Conservation (phyloP, 148 eudicot species). For the Cornus florida region DNA sequence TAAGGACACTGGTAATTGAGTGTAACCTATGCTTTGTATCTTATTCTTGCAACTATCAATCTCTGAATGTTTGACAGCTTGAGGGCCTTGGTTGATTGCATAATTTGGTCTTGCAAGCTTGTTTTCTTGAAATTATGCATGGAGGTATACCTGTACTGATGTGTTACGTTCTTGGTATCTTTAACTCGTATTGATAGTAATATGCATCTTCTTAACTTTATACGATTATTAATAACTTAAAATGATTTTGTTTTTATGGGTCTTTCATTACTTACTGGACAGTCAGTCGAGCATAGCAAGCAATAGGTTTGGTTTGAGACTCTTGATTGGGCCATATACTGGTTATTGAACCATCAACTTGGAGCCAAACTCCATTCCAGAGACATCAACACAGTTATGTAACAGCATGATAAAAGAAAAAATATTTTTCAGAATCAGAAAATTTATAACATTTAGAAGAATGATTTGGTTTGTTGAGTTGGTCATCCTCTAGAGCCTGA, state of each 20-base stretch:
- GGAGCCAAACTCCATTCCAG: too few species aligned
- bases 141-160: neutral
- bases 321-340: neutral
- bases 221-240: too few species aligned
- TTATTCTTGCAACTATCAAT: neutral
- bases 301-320: constrained; percentile 1
- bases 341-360: neutral
- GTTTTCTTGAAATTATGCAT: neutral
- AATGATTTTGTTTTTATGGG: neutral
- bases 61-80: too few species aligned
- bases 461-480: neutral
- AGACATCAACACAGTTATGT: too few species aligned
- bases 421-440: too few species aligned
- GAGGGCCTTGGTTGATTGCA: neutral
- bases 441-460: neutral
- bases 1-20: constrained; percentile 61
- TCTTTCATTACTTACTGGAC: too few species aligned
- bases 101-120: neutral
- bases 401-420: too few species aligned
- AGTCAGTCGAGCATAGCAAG: neutral
- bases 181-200: neutral
- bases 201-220: neutral
- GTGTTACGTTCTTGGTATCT: neutral
- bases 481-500: neutral
- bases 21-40: neutral